Evolutionary conservation across 2,329 filamentous ascomycete species (phyloP).

Genomic region (Nothopassalora personata): DNA sequence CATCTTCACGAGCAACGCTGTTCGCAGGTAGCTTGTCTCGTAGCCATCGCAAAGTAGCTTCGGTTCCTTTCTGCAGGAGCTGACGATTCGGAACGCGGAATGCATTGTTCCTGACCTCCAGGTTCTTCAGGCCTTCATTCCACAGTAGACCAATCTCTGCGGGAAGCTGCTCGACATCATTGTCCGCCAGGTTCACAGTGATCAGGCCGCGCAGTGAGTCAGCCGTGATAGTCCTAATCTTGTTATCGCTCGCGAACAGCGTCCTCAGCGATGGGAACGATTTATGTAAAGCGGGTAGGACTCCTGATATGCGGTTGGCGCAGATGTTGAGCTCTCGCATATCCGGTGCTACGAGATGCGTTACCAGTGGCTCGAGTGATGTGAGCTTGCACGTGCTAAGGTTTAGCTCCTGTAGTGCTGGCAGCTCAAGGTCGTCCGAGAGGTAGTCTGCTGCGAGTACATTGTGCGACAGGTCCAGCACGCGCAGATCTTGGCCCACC

Average conservation of each 20-base stretch:
- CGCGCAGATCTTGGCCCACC: conserved; percentile 61
- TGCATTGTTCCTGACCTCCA: conserved; percentile 78
- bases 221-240: conserved; percentile 61
- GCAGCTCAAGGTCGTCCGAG: conserved; percentile 53
- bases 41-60: conserved; percentile 75
- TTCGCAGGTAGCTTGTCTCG: conserved; percentile 46
- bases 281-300: conserved; percentile 61
- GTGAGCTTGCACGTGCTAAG: conserved; percentile 69
- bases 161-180: conserved; percentile 77
- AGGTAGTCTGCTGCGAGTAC: conserved; percentile 59
- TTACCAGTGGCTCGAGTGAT: conserved; percentile 60
- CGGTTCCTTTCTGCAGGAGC: conserved; percentile 79
- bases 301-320: conserved; percentile 67
- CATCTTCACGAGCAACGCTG: conserved; percentile 22
- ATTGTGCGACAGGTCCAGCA: conserved; percentile 41
- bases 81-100: conserved; percentile 84
- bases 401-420: conserved; percentile 70
- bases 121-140: conserved; percentile 56
- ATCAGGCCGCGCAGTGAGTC: conserved; percentile 69
- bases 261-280: conserved; percentile 66
- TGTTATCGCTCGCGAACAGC: conserved; percentile 73
- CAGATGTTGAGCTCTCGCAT: conserved; percentile 76
- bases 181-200: conserved; percentile 74
- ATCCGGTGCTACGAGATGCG: conserved; percentile 64
- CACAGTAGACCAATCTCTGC: conserved; percentile 74